Base-by-base conservation (phyloP, 805 yeast genomes). In the Candida incommunis region DNA sequence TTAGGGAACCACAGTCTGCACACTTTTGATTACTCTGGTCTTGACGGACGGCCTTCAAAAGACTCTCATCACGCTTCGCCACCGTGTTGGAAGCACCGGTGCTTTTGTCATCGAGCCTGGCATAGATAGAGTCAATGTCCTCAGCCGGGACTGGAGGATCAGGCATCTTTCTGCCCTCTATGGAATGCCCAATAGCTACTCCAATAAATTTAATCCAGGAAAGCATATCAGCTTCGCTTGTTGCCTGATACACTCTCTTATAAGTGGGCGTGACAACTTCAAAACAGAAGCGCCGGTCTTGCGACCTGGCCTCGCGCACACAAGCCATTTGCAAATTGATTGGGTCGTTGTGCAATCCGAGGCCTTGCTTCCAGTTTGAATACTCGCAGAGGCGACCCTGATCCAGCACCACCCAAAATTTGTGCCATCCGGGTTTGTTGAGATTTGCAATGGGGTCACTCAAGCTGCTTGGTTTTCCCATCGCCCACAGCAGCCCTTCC, bases 321-420 rank as follows among this genome's bases (percentile, higher is more conserved):
- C 75, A 74, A 2, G 90, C 77, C 48, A 82, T 69, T 1, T 85
- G 78, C 35, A 86, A 60, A 48, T 82, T 83, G 13, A 86, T 74
- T 2, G 92, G 87, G 20, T 70, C 71, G 50, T 76, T 72, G 49
- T 83, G 75, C 16, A 77, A 68, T 24, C 70, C 72, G 18, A 68
- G 66, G 20, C 85, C 85, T 46, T 70, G 74, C 53, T 88, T 73
- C 92, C 94, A 86, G 61, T 85, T 87, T 41, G 80, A 70, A 57
- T 74, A 85, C 56, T 85, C 92, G 40, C 70, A 67, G 37, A 86
- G 63, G 47, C 69, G 72, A 2, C 90, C 87, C n/a, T 76, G 74
- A 13, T 74, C 71, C 43, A 85, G 65, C 0, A 78, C 83, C 0
- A 86, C 82, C 88, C 94, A 83, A 58, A 81, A 87, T 54, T 84